A percentile compares a stretch with the other conserved stretches of the same genome.
Conservation (phyloP, 208 protist genomes). For the Angomonas deanei region DNA sequence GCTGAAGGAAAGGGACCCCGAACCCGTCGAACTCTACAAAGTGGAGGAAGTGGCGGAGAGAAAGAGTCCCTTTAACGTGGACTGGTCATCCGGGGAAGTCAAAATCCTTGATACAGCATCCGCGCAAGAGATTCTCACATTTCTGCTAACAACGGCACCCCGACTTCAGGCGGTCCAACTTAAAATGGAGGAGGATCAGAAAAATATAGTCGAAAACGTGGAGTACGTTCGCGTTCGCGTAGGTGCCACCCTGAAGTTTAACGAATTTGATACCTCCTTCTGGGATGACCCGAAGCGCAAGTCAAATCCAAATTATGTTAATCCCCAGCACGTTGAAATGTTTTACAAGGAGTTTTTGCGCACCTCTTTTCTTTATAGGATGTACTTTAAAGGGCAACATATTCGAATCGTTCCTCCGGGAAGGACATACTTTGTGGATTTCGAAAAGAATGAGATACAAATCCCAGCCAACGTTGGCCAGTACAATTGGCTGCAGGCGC, state of each 20-base stretch:
- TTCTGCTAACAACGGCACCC: constrained; percentile 76
- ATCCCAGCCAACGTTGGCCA: constrained; percentile 85
- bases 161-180: constrained; percentile 87
- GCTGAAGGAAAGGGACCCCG: constrained; percentile 64
- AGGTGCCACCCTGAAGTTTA: constrained; percentile 71
- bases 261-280: constrained; percentile 71
- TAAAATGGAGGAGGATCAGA: constrained; percentile 84
- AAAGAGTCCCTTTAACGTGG: constrained; percentile 67
- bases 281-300: constrained; percentile 75
- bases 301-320: constrained; percentile 59
- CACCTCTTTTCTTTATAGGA: constrained; percentile 72
- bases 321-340: constrained; percentile 63
- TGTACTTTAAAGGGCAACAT: constrained; percentile 76
- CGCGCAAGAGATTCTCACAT: constrained; percentile 81
- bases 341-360: constrained; percentile 66
- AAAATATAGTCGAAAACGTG: constrained; percentile 43
- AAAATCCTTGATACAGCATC: constrained; percentile 84
- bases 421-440: constrained; percentile 57
- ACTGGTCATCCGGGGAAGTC: constrained; percentile 84
- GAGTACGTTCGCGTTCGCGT: constrained; percentile 72
- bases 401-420: constrained; percentile 70
- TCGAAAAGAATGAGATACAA: constrained; percentile 69
- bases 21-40: constrained; percentile 47
- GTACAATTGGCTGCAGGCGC: constrained; percentile 75
- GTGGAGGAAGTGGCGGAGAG: constrained; percentile 10